phyloP scores from a whole-genome alignment of 331 rosid species.

The Pyrus hybrid region DNA sequence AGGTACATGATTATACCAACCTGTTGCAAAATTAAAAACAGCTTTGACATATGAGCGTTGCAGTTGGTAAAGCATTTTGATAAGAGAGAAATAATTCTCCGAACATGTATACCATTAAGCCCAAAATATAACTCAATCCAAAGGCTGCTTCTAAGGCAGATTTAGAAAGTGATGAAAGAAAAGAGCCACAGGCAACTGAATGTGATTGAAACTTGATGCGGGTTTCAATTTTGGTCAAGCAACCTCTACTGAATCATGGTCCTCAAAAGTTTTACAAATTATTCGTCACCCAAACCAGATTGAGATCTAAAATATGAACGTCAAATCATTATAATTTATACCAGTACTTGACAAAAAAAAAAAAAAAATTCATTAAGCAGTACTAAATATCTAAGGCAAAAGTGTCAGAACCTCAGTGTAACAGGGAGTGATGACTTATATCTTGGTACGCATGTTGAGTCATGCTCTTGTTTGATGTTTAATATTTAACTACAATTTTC shows the following conservation, averaged over 20 bases:
- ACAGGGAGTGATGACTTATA: too few relatives aligned
- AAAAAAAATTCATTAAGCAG: neutral
- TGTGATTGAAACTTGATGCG: neutral
- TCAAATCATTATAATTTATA: neutral
- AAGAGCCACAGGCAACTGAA: neutral
- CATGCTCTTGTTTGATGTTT: neutral
- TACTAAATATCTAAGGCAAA: neutral
- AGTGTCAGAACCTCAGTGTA: neutral
- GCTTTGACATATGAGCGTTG: neutral
- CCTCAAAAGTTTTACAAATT: neutral
- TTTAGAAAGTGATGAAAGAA: neutral
- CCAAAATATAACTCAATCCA: neutral
- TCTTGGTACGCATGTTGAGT: too few relatives aligned
- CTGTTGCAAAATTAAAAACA: conserved; percentile 42
- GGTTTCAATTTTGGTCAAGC: neutral
- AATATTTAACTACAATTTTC: neutral
- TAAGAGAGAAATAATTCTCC: neutral
- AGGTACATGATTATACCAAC: conserved; percentile 98
- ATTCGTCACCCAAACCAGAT: neutral
- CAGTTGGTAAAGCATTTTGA: neutral
- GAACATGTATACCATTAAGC: neutral
- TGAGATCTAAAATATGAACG: neutral
- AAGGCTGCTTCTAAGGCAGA: neutral
- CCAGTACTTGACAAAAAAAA: too few relatives aligned
- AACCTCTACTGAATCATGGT: neutral